phyloP scores from a whole-genome alignment of 257 asterid genomes.

The Perilla frutescens region DNA sequence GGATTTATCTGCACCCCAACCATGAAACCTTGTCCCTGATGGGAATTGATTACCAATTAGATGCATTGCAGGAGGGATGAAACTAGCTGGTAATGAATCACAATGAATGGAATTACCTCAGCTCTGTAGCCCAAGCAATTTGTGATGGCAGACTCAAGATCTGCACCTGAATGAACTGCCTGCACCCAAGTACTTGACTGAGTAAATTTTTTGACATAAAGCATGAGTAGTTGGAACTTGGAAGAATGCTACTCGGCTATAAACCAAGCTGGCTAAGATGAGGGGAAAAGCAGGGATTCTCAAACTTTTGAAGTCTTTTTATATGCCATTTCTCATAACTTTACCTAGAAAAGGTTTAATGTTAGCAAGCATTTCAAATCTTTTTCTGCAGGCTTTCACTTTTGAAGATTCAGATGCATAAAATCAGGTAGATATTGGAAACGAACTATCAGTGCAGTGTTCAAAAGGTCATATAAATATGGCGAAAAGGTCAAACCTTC shows the following conservation, averaged over 20 bases:
- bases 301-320: background rate
- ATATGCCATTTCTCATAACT: background rate
- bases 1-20: constrained; percentile 98
- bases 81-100: constrained; percentile 15
- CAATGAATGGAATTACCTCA: constrained; percentile 58
- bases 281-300: background rate
- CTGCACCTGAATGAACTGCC: constrained; percentile 99
- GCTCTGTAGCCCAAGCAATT: constrained; percentile 94
- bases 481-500: constrained; percentile 60
- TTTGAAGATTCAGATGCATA: constrained; percentile 18
- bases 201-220: constrained; percentile 26
- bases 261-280: constrained; percentile 22
- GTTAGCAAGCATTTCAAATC: background rate
- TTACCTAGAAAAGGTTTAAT: background rate
- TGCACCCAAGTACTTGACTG: constrained; percentile 42
- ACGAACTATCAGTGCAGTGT: constrained; percentile 10
- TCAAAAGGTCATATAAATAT: constrained; percentile 23
- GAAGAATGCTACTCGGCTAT: constrained; percentile 20
- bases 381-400: constrained; percentile 6
- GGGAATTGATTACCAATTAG: constrained; percentile 36
- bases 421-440: constrained; percentile 22
- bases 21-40: constrained; percentile 98
- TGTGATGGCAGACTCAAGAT: constrained; percentile 92
- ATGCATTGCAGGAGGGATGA: constrained; percentile 18
- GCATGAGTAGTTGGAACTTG: constrained; percentile 20